These are phyloP conservation scores for Paramecium biaurelia DNA, from an alignment of 73 alveolate genomes.

Conservation along the genomic window DNA sequence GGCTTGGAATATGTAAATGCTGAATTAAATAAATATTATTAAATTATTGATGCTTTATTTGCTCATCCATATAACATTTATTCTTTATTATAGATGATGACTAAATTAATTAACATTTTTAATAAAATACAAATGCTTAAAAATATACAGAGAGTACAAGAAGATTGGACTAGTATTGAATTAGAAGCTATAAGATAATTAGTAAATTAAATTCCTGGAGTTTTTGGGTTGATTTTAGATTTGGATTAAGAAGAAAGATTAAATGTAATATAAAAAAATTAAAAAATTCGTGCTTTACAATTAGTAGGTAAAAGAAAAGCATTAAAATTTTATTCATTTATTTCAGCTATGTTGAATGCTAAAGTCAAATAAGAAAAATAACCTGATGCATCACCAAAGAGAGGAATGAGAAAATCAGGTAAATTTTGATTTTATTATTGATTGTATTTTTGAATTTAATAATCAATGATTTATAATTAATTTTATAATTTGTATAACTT, in stretches of 20 bases:
- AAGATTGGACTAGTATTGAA: background rate
- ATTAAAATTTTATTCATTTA: background rate
- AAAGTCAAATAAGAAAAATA: background rate
- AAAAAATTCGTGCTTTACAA: background rate
- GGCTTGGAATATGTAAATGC: slow-evolving; percentile 4
- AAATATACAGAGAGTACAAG: background rate
- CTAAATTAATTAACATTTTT: background rate
- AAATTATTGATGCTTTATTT: background rate
- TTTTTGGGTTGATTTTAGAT: background rate
- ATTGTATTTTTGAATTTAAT: background rate
- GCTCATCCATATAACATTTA: background rate
- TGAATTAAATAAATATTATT: background rate
- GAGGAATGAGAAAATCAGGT: background rate
- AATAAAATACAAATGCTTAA: background rate
- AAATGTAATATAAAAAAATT: background rate
- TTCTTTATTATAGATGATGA: background rate
- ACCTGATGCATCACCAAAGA: slow-evolving; percentile 1
- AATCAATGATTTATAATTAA: background rate
- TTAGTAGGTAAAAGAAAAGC: background rate
- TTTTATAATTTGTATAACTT: background rate
- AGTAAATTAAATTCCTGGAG: background rate
- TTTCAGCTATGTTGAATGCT: background rate
- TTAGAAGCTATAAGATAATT: background rate
- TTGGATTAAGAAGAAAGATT: background rate
- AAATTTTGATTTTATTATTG: background rate